Percentiles rank a stretch among this genome's conserved stretches.
These are phyloP conservation scores for Omphalea diandra DNA, from an alignment of 441 rosid species.

Conservation along the genomic window DNA sequence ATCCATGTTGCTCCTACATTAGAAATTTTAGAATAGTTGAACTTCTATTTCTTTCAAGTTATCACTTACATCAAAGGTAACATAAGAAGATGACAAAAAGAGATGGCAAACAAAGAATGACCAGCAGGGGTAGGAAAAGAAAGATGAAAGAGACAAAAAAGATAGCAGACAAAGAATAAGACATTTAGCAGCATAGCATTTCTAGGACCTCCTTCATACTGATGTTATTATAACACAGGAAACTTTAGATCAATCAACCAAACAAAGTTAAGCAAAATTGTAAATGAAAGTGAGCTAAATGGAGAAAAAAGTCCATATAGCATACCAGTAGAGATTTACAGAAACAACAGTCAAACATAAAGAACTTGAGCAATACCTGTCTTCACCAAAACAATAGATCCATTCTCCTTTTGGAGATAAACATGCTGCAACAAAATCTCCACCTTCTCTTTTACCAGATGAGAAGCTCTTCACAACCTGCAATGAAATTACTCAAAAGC, in stretches of 20 bases:
- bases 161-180: not conserved
- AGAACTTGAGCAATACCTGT: constrained; percentile 48
- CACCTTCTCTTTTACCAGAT: constrained; percentile 95
- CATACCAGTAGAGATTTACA: constrained; percentile 1
- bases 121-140: not conserved
- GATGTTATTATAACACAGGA: not conserved
- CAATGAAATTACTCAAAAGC: constrained; percentile 21
- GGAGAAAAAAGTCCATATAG: not conserved
- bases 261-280: not conserved
- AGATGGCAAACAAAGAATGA: too few relatives aligned
- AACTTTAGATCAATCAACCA: not conserved
- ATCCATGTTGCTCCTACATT: not conserved
- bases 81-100: not conserved
- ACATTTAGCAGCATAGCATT: not conserved
- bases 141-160: not conserved
- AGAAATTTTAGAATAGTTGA: not conserved
- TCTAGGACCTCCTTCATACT: not conserved
- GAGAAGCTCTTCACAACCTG: constrained; percentile 99
- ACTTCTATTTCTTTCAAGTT: not conserved
- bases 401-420: constrained; percentile 95
- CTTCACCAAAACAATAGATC: constrained; percentile 97
- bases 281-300: not conserved
- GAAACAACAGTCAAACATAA: not conserved
- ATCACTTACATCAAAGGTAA: constrained; percentile 3
- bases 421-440: constrained; percentile 74